A percentile compares a stretch with the other conserved stretches of the same genome.
Evolutionary conservation across 148 eudicot genomes (phyloP).

Genomic region (Rhododendron simsii): DNA sequence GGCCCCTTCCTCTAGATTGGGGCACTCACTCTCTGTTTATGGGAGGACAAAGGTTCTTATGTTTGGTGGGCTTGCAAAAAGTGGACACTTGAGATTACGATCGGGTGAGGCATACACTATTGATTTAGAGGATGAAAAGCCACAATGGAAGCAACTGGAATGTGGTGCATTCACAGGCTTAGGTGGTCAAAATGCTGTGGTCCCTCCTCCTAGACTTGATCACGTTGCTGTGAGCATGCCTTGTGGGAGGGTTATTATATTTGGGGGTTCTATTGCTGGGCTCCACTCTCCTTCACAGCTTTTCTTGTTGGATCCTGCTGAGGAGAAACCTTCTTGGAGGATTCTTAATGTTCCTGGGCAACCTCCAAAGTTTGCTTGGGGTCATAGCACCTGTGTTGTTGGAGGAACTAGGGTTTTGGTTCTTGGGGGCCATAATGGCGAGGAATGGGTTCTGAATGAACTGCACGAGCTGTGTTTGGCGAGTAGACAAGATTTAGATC

Average conservation of each 20-base stretch:
- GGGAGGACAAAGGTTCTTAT: slow-evolving; percentile 61
- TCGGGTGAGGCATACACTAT: slow-evolving; percentile 74
- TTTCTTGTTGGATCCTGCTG: slow-evolving; percentile 64
- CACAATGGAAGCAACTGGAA: slow-evolving; percentile 57
- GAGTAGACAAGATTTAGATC: slow-evolving; percentile 54
- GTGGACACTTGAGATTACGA: slow-evolving; percentile 57
- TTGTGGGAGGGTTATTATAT: slow-evolving; percentile 70
- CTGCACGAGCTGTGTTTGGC: slow-evolving; percentile 76
- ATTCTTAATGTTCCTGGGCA: slow-evolving; percentile 67
- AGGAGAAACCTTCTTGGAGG: slow-evolving; percentile 81
- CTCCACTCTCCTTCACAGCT: slow-evolving; percentile 79
- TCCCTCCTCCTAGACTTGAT: slow-evolving; percentile 82
- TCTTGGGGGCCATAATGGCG: slow-evolving; percentile 78
- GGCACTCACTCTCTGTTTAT: slow-evolving; percentile 76
- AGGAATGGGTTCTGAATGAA: slow-evolving; percentile 79
- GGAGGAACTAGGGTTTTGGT: slow-evolving; percentile 85
- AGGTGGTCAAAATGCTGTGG: slow-evolving; percentile 47
- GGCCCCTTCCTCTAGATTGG: slow-evolving; percentile 72
- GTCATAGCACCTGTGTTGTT: slow-evolving; percentile 76
- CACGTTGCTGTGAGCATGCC: slow-evolving; percentile 86
- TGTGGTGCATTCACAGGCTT: slow-evolving; percentile 51
- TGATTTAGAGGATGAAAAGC: slow-evolving; percentile 52
- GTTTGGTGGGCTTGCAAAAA: slow-evolving; percentile 83
- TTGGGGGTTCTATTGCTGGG: slow-evolving; percentile 77
- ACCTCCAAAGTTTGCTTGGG: slow-evolving; percentile 83